Evolutionary conservation across 176 grass and related monocot genomes (phyloP), one percentile per base, ranked within the genome.

Genomic region (Oryza glumipatula): DNA sequence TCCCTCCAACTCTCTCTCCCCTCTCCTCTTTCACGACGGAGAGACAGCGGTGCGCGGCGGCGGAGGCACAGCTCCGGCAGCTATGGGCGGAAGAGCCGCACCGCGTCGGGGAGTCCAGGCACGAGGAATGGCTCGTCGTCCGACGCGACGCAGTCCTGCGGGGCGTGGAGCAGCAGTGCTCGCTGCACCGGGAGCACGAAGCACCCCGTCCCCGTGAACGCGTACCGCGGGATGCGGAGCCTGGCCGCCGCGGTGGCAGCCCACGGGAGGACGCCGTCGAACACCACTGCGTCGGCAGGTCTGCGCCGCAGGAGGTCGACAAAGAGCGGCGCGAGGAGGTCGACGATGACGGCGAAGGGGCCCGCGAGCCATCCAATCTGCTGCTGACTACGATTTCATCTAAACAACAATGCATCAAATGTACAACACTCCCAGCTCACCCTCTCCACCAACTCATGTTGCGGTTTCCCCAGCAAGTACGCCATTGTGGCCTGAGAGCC

Each of bases 261-360:
- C 94, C 94, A 96, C 6, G 84, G 86, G 74, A 96, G 91, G 77
- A 90, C 83, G 46, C 81, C 71, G 70, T 94, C 87, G 52, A 90
- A 96, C 0, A 94, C 89, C 35, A 96, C 54, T 3, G 91, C 91
- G 41, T 94, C 91, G 17, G 89, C 78, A 0, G 72, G 81, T 46
- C 71, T 30, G 30, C 52, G 15, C 7, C 78, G 70, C 23, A 97
- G 9, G 11, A 97, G 84, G 39, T 86, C 71, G 0, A 58, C 41
- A 54, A 94, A 91, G 43, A 86, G 76, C 16, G 85, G 83, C 17
- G 84, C 86, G 22, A 97, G 91, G 2, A 97, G 89, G 82, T 97
- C 87, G 1, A 92, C 74, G 1, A 84, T 89, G 43, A 56, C 2
- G 30, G 78, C 82, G 75, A 94, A 92, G 4, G 76, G 87, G 5